Evolutionary conservation across 2,329 filamentous ascomycete species (phyloP).

Genomic region (Pseudogymnoascus sp.): DNA sequence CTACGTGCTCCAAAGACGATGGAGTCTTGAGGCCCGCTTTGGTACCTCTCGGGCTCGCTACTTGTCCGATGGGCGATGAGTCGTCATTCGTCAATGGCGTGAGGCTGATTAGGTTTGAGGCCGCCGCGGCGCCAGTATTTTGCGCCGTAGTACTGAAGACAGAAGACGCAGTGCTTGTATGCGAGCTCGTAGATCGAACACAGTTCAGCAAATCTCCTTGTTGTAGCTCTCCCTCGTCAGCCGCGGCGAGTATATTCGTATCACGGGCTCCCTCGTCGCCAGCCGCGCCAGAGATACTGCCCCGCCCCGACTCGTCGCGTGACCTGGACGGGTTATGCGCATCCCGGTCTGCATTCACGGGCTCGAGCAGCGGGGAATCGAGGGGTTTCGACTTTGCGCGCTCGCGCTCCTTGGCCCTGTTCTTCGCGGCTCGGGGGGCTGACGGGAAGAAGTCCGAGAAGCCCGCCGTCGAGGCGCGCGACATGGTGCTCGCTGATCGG

Average conservation of each 20-base stretch:
- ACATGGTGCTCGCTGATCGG: conserved; percentile 46
- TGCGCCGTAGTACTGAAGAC: conserved; percentile 47
- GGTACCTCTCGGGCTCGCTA: conserved; percentile 41
- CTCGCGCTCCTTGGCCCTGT: conserved; percentile 52
- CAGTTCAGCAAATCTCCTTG: conserved; percentile 61
- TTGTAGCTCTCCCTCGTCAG: conserved; percentile 50
- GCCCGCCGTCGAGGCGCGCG: conserved; percentile 66
- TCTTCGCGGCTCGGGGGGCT: conserved; percentile 50
- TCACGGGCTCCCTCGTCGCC: conserved; percentile 18
- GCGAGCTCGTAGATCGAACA: conserved; percentile 63
- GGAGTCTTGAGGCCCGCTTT: conserved; percentile 27
- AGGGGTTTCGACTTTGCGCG: conserved; percentile 40
- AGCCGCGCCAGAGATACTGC: conserved; percentile 20
- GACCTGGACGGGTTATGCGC: conserved; percentile 21
- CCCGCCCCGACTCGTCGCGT: conserved; percentile 26
- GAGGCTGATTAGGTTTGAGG: conserved; percentile 36
- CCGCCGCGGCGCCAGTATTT: conserved; percentile 20
- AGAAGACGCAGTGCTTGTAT: conserved; percentile 62
- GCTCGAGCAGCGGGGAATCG: conserved; percentile 25
- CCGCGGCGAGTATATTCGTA: conserved; percentile 13
- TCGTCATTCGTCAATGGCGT: conserved; percentile 60
- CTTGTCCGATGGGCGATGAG: conserved; percentile 52
- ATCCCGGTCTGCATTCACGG: conserved; percentile 29
- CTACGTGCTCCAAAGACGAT: conserved; percentile 24
- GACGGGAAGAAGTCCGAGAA: conserved; percentile 83